Conservation (phyloP, 495 filamentous ascomycete genomes). For the Cetradonia linearis region DNA sequence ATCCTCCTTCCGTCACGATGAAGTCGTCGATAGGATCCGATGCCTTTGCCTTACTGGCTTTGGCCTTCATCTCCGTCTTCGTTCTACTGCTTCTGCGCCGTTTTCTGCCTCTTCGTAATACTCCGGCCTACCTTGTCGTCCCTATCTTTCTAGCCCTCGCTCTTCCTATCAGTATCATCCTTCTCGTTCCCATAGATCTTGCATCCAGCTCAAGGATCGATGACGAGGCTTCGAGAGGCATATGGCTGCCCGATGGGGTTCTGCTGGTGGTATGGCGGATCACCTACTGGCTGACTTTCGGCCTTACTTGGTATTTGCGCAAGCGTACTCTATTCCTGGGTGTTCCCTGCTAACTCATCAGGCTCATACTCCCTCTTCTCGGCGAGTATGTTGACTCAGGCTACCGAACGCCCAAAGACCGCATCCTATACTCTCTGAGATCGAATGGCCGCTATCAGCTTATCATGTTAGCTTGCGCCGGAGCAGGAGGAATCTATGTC, state of each 20-base stretch:
- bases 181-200: slow-evolving; percentile 92
- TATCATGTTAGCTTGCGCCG: slow-evolving; percentile 59
- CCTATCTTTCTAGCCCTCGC: slow-evolving; percentile 90
- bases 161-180: slow-evolving; percentile 84
- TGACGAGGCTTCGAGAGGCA: slow-evolving; percentile 53
- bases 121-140: slow-evolving; percentile 80
- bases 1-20: slow-evolving; percentile 12
- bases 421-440: slow-evolving; percentile 71
- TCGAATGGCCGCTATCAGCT: slow-evolving; percentile 82
- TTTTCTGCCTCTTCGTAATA: slow-evolving; percentile 81
- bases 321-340: not conserved
- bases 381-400: slow-evolving; percentile 91
- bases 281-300: slow-evolving; percentile 93
- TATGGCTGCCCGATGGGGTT: slow-evolving; percentile 56
- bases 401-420: slow-evolving; percentile 71
- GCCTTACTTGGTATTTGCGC: slow-evolving; percentile 69
- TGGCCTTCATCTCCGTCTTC: slow-evolving; percentile 60
- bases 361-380: slow-evolving; percentile 86
- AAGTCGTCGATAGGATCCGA: slow-evolving; percentile 50
- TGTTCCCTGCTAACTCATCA: slow-evolving; percentile 26
- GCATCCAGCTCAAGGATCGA: slow-evolving; percentile 69
- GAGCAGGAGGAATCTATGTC: slow-evolving; percentile 71
- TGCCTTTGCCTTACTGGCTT: slow-evolving; percentile 60
- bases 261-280: slow-evolving; percentile 83
- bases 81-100: slow-evolving; percentile 76